Evolutionary conservation across 2,329 filamentous ascomycete genomes (phyloP).

Genomic region (Penicillium sp.): DNA sequence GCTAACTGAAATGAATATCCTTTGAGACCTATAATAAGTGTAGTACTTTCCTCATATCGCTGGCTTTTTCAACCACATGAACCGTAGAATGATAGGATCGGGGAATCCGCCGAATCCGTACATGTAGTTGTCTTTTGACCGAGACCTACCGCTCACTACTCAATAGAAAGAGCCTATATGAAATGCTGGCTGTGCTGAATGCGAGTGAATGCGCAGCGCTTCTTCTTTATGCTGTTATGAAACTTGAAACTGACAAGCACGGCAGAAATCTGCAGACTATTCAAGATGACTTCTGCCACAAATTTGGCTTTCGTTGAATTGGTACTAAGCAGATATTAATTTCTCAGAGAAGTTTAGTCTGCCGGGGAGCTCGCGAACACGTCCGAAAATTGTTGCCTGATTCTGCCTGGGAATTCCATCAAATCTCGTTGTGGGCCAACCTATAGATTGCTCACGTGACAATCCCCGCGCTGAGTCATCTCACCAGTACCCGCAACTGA

Average conservation of each 20-base stretch:
- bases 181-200: no score
- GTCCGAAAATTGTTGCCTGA: slow-evolving; percentile 3
- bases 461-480: slow-evolving; percentile 24
- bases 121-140: no score
- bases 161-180: no score
- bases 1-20: background rate
- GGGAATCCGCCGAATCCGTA: no score
- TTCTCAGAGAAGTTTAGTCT: background rate
- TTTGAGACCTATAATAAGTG: background rate
- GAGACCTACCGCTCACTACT: slow-evolving; percentile 1
- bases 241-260: no score
- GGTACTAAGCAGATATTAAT: background rate
- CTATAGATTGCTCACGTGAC: slow-evolving; percentile 12
- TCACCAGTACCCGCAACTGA: slow-evolving; percentile 13
- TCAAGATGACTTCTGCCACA: background rate
- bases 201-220: no score
- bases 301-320: background rate
- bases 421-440: background rate
- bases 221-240: no score
- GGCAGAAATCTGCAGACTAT: no score
- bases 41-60: background rate
- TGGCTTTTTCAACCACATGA: background rate
- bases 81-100: background rate
- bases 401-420: slow-evolving; percentile 6
- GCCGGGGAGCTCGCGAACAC: background rate